Percentiles rank a stretch among this genome's conserved stretches.
phyloP scores from a whole-genome alignment of 192 early-diverging fungal species.

The Backusella sp. region DNA sequence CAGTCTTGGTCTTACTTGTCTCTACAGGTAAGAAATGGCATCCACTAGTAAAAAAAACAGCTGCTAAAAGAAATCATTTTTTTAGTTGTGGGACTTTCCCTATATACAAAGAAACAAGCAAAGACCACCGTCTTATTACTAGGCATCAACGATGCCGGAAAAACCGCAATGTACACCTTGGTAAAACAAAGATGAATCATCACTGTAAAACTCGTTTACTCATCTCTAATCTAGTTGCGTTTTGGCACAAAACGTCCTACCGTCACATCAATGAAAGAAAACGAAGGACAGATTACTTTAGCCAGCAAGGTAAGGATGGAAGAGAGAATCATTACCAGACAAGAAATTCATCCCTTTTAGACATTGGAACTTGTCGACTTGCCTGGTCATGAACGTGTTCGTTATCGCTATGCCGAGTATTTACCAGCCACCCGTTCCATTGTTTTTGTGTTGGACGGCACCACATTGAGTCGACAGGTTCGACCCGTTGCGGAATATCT shows the following conservation, averaged over 20 bases:
- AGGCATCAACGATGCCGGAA: conserved; percentile 32
- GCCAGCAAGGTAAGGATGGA: conserved; percentile 36
- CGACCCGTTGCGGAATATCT: conserved; percentile 73
- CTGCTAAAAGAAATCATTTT: too few relatives aligned
- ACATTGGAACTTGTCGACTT: conserved; percentile 73
- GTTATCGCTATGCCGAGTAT: conserved; percentile 71
- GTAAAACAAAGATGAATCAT: not conserved
- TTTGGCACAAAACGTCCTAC: conserved; percentile 49
- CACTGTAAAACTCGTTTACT: not conserved
- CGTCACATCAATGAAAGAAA: conserved; percentile 71
- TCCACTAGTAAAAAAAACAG: not conserved
- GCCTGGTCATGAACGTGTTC: conserved; percentile 85
- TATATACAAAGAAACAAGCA: conserved; percentile 20
- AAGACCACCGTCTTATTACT: conserved; percentile 29
- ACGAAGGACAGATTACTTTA: conserved; percentile 54
- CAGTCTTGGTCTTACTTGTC: not conserved
- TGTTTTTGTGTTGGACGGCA: conserved; percentile 80
- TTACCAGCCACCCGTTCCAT: conserved; percentile 64
- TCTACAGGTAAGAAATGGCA: not conserved
- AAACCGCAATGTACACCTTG: conserved; percentile 33
- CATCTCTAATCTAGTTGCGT: conserved; percentile 39
- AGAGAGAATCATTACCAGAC: too few relatives aligned
- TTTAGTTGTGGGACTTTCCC: not conserved
- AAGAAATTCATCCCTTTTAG: not conserved
- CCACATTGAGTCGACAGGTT: conserved; percentile 50